Evolutionary conservation across 768 basidiomycete genomes (phyloP), one percentile per base, ranked within the genome.

Genomic region (Trametes elegans): DNA sequence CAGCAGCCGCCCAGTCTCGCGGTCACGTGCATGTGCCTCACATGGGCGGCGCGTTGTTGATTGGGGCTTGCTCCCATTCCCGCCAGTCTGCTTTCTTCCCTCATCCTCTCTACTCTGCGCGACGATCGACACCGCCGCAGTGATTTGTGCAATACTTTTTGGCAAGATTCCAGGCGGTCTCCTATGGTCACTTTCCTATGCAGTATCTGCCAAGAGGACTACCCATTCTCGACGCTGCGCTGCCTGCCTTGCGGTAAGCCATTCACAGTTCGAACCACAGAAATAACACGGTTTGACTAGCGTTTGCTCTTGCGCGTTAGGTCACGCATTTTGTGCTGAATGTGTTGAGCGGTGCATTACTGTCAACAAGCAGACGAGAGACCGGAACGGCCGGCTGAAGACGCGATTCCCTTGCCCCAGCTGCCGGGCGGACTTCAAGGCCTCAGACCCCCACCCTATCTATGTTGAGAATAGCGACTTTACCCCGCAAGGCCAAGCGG

Each of bases 191-290:
- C 31, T 7, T 48, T 42, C 32, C 29, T 55, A 31, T 55, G 54
- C 27, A 43, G 29, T 24, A 55, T 55, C 32, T 55, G 54, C 32
- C 54, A 55, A 19, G 54, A 55, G 32, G 18, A 42, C 5, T 19
- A 49, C n/a, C n/a, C 45, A 2, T 18, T 43, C 18, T 29, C 41
- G 10, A 23, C 36, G 2, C 34, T 55, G 24, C 46, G 54, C 11
- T 32, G 31, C 16, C 46, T 55, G 13, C 54, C 54, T 35, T 55
- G 54, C 16, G 54, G 54, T 55, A n/a, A 19, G 47, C n/a, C 1
- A 3, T 7, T 14, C 14, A 4, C 9, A 11, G 31, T 14, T 34
- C 7, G 3, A 5, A 4, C 29, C 5, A 14, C 8, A 14, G 34
- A 0, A 9, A 3, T 21, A 7, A 7, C 11, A 5, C 14, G 10